These are phyloP conservation scores for Tubosaeta brunneosetosa DNA, from an alignment of 768 basidiomycete species.

Conservation along the genomic window DNA sequence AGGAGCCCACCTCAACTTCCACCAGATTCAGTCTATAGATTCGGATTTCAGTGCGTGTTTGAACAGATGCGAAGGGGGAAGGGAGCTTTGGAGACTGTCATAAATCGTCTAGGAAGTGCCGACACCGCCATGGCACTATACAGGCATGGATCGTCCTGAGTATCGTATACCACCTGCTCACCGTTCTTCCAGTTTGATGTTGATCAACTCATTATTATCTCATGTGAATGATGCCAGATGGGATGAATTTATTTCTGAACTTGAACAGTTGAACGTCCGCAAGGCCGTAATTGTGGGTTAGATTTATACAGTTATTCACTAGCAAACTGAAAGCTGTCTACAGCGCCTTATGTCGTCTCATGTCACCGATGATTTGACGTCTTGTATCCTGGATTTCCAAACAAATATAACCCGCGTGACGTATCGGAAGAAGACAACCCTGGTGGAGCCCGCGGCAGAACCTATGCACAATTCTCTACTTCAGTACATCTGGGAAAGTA, in stretches of 20 bases:
- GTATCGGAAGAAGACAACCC: slow-evolving; percentile 75
- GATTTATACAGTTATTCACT: background rate
- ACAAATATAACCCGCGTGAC: slow-evolving; percentile 76
- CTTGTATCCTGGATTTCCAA: slow-evolving; percentile 84
- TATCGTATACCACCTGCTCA: slow-evolving; percentile 4
- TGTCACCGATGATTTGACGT: slow-evolving; percentile 75
- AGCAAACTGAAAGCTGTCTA: slow-evolving; percentile 9
- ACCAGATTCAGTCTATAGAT: slow-evolving; percentile 72
- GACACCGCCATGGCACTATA: slow-evolving; percentile 83
- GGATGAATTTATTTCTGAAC: slow-evolving; percentile 71
- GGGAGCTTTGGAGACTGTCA: slow-evolving; percentile 75
- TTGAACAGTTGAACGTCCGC: slow-evolving; percentile 73
- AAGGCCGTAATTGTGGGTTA: slow-evolving; percentile 74
- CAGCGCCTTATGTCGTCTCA: slow-evolving; percentile 82
- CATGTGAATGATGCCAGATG: slow-evolving; percentile 75
- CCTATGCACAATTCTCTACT: slow-evolving; percentile 53
- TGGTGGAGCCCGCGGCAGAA: slow-evolving; percentile 66
- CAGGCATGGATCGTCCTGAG: slow-evolving; percentile 44
- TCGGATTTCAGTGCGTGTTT: slow-evolving; percentile 81
- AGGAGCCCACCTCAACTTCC: slow-evolving; percentile 46
- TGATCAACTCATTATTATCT: slow-evolving; percentile 80
- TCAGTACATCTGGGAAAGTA: slow-evolving; percentile 63
- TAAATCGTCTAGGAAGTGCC: slow-evolving; percentile 69
- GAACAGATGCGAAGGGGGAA: slow-evolving; percentile 74
- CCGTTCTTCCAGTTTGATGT: slow-evolving; percentile 62